Evolutionary conservation across 2,329 filamentous ascomycete species (phyloP), one percentile per base, ranked within the genome.

Genomic region (Fusarium newnesense): DNA sequence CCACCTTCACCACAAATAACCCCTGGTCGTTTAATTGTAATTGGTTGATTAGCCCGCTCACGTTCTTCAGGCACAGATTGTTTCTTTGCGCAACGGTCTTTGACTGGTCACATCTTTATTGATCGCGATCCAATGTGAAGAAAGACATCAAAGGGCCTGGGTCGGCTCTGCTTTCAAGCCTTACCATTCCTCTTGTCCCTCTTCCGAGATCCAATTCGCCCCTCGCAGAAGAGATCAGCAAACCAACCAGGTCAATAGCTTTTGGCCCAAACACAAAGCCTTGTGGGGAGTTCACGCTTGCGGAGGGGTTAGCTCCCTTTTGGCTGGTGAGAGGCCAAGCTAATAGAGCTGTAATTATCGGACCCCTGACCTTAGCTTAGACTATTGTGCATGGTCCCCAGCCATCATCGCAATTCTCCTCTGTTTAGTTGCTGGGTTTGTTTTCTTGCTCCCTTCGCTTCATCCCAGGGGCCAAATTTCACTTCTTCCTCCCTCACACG

Each of bases 361-460:
- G 68, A 74, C 71, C 71, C 71, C 67, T 74, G 71, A 62, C 47
- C 37, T 64, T 64, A 73, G 67, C 59, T 42, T 58, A 53, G 59
- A 58, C 67, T 64, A 72, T 69, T 28, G 68, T 67, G 67, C 71
- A 74, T 69, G 67, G 71, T 30, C 56, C 71, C 71, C 71, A 74
- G 71, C 71, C 71, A 74, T 74, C 39, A 63, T 60, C 53, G 36
- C 46, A 46, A 46, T 73, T 72, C 65, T 72, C 65, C 40, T 64
- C 60, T 70, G 49, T 68, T 67, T 66, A 36, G 68, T 58, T 61
- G 32, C 60, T 50, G 56, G 56, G 56, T 32, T 59, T 53, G 28
- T 43, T 61, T 54, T 70, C 54, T 56, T 67, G 47, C 64, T 74
- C 60, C 56, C 68, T 65, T 74, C 71, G 57, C 68, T 74, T 72